Conservation (phyloP, 371 early-diverging fungal genomes). For the Zopfochytrium polystomum region DNA sequence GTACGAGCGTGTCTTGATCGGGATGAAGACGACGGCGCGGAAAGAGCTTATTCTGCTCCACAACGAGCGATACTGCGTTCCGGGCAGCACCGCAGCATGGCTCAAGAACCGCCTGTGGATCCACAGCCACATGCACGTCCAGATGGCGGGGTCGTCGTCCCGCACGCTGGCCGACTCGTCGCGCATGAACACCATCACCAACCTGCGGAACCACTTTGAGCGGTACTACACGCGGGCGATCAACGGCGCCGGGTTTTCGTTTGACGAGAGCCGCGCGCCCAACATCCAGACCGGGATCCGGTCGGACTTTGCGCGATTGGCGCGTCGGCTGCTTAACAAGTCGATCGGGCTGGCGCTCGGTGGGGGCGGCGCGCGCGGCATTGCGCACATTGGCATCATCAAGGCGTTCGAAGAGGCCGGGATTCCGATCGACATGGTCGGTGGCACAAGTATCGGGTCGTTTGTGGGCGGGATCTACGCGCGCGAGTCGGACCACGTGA, state of each 20-base stretch:
- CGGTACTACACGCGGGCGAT: conserved; percentile 30
- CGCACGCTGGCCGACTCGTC: conserved; percentile 22
- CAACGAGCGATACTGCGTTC: conserved; percentile 65
- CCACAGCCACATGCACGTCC: conserved; percentile 91
- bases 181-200: conserved; percentile 34
- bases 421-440: conserved; percentile 97
- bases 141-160: conserved; percentile 67
- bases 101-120: conserved; percentile 91
- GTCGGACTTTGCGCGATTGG: conserved; percentile 77
- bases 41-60: conserved; percentile 92
- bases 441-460: conserved; percentile 97
- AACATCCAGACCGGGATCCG: conserved; percentile 42
- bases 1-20: conserved; percentile 84
- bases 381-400: conserved; percentile 95
- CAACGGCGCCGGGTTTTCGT: neutral
- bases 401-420: conserved; percentile 97
- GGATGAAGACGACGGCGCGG: conserved; percentile 93
- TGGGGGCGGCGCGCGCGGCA: conserved; percentile 99
- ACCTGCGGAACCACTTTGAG: conserved; percentile 35
- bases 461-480: conserved; percentile 97
- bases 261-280: conserved; percentile 11
- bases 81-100: conserved; percentile 88
- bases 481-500: conserved; percentile 80
- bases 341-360: conserved; percentile 98
- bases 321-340: conserved; percentile 87